These are phyloP conservation scores for Gaeumannomyces tritici DNA, from an alignment of 2,329 filamentous ascomycete species.

Conservation along the genomic window DNA sequence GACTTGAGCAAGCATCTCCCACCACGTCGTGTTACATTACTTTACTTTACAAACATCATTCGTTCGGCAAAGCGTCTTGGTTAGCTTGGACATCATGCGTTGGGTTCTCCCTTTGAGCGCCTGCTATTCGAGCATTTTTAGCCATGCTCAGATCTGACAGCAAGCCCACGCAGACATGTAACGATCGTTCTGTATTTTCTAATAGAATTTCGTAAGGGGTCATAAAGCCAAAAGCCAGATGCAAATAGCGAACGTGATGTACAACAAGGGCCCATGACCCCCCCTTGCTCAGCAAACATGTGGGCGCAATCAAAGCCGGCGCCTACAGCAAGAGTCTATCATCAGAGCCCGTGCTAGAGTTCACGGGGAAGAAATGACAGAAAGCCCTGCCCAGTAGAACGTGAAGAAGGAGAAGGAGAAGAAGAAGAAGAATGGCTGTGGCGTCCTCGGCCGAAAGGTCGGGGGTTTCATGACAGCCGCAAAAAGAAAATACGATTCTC, in stretches of 20 bases:
- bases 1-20: too few species aligned
- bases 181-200: background rate
- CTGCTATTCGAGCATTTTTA: background rate
- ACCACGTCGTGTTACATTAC: background rate
- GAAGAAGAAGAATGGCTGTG: too few species aligned
- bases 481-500: background rate
- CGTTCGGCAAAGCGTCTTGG: background rate
- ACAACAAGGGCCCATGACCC: background rate
- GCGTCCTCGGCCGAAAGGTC: too few species aligned
- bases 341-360: background rate
- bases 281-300: background rate
- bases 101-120: background rate
- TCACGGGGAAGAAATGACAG: background rate
- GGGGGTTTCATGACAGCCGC: too few species aligned
- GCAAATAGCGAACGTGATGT: background rate
- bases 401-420: too few species aligned
- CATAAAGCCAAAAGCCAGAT: too few species aligned
- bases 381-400: background rate
- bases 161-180: background rate
- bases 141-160: background rate
- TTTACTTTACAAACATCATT: background rate
- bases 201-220: background rate
- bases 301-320: background rate
- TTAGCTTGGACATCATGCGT: background rate
- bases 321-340: background rate